A percentile compares a stretch with the other conserved stretches of the same genome.
Evolutionary conservation across 2,329 filamentous ascomycete species (phyloP).

Genomic region (Venturia asperata): DNA sequence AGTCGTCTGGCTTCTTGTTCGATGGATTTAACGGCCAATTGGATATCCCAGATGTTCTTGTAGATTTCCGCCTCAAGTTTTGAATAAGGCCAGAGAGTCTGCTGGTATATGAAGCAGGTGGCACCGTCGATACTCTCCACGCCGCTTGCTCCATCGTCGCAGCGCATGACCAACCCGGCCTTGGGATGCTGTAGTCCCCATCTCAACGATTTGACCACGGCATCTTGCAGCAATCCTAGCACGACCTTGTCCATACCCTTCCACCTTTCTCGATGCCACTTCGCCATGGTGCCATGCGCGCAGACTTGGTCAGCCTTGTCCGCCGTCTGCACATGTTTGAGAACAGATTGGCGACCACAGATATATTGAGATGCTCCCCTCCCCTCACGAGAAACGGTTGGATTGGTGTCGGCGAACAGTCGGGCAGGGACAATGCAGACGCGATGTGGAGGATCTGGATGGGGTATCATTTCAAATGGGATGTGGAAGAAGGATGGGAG

Average conservation of each 20-base stretch:
- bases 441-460: slow-evolving; percentile 2
- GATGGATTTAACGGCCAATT: neutral
- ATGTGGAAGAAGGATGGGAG: slow-evolving; percentile 19
- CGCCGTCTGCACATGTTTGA: neutral
- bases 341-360: neutral
- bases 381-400: neutral
- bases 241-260: slow-evolving; percentile 1
- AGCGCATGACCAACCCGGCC: neutral
- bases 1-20: neutral
- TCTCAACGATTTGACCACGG: slow-evolving; percentile 8
- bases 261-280: too few species aligned
- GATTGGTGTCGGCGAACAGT: neutral
- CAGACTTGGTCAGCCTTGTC: too few species aligned
- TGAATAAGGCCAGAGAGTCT: neutral
- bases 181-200: slow-evolving; percentile 14
- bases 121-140: neutral
- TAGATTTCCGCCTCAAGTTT: neutral
- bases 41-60: neutral
- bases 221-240: slow-evolving; percentile 12
- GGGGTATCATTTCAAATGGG: neutral
- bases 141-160: neutral
- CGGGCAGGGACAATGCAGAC: neutral
- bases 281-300: neutral
- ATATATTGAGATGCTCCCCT: neutral
- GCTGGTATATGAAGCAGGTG: neutral